phyloP scores from a whole-genome alignment of 2,329 filamentous ascomycete genomes.

The Tolypocladium ovalisporum region DNA sequence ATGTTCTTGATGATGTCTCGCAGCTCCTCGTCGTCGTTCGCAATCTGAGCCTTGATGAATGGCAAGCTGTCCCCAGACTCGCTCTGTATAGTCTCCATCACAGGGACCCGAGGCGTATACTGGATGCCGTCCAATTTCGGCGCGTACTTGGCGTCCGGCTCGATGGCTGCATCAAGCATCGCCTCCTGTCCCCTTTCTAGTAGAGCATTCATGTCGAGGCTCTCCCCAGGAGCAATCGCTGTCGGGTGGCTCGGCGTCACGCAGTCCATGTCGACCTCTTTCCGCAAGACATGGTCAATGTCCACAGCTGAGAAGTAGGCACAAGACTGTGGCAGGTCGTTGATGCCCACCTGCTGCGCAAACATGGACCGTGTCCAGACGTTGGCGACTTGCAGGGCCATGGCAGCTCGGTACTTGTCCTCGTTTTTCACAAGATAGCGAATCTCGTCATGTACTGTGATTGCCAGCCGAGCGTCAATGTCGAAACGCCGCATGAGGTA shows the following conservation, averaged over 20 bases:
- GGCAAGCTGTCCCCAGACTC: slow-evolving; percentile 33
- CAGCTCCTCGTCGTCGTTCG: slow-evolving; percentile 61
- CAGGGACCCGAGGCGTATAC: slow-evolving; percentile 62
- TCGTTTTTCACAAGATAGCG: slow-evolving; percentile 78
- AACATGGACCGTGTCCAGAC: slow-evolving; percentile 98
- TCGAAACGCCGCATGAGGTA: slow-evolving; percentile 80
- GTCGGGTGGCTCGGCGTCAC: slow-evolving; percentile 76
- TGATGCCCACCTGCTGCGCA: slow-evolving; percentile 87
- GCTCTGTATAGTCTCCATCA: slow-evolving; percentile 64
- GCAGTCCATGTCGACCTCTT: slow-evolving; percentile 97
- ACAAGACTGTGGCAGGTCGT: slow-evolving; percentile 86
- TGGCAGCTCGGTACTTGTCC: slow-evolving; percentile 79
- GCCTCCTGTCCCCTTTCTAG: slow-evolving; percentile 62
- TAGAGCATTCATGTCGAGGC: slow-evolving; percentile 69
- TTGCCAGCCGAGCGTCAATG: slow-evolving; percentile 72
- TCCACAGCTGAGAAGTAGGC: slow-evolving; percentile 95
- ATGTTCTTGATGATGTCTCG: slow-evolving; percentile 56
- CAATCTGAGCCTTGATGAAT: slow-evolving; percentile 80
- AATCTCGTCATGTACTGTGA: slow-evolving; percentile 97
- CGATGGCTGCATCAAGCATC: slow-evolving; percentile 53
- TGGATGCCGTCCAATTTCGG: slow-evolving; percentile 50
- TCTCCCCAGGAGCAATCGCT: slow-evolving; percentile 76
- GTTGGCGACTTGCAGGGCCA: slow-evolving; percentile 90
- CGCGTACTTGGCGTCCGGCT: slow-evolving; percentile 37
- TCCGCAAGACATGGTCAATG: slow-evolving; percentile 88